phyloP scores from a whole-genome alignment of 495 filamentous ascomycete species.

The Halenospora varia region DNA sequence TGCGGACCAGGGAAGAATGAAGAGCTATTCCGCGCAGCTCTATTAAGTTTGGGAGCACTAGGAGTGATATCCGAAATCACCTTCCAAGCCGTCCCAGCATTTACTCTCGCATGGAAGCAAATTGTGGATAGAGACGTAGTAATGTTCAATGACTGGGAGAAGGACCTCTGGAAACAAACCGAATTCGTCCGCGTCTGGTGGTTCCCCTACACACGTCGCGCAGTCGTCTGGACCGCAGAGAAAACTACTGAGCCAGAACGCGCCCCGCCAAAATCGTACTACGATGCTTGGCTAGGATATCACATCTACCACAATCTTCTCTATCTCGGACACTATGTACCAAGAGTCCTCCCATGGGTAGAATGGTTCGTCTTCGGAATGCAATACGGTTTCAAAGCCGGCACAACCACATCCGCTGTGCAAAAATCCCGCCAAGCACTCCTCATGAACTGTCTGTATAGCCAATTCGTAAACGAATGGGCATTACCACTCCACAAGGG shows the following conservation, averaged over 20 bases:
- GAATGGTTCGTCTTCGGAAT: slow-evolving; percentile 95
- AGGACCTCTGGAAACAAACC: slow-evolving; percentile 71
- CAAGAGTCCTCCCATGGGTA: slow-evolving; percentile 74
- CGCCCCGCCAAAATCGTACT: slow-evolving; percentile 55
- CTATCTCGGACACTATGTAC: slow-evolving; percentile 71
- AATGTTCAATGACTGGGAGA: slow-evolving; percentile 70
- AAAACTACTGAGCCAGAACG: slow-evolving; percentile 50
- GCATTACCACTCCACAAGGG: slow-evolving; percentile 85
- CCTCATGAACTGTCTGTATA: slow-evolving; percentile 94
- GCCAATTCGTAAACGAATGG: slow-evolving; percentile 98
- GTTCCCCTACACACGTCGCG: slow-evolving; percentile 85
- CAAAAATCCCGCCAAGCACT: slow-evolving; percentile 75
- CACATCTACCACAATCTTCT: slow-evolving; percentile 87
- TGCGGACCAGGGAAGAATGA: slow-evolving; percentile 69
- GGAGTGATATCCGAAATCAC: slow-evolving; percentile 89
- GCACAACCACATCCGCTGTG: slow-evolving; percentile 61
- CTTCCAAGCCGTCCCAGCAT: slow-evolving; percentile 69
- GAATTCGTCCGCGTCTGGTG: slow-evolving; percentile 97
- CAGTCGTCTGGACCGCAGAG: slow-evolving; percentile 82
- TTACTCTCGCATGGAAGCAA: slow-evolving; percentile 83
- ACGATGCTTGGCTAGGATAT: slow-evolving; percentile 75
- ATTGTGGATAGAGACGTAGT: slow-evolving; percentile 61
- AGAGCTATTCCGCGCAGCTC: slow-evolving; percentile 82
- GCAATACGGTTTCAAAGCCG: slow-evolving; percentile 84
- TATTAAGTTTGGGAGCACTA: slow-evolving; percentile 83